phyloP scores from a whole-genome alignment of 2,329 filamentous ascomycete genomes.

The Westerdykella sp. region DNA sequence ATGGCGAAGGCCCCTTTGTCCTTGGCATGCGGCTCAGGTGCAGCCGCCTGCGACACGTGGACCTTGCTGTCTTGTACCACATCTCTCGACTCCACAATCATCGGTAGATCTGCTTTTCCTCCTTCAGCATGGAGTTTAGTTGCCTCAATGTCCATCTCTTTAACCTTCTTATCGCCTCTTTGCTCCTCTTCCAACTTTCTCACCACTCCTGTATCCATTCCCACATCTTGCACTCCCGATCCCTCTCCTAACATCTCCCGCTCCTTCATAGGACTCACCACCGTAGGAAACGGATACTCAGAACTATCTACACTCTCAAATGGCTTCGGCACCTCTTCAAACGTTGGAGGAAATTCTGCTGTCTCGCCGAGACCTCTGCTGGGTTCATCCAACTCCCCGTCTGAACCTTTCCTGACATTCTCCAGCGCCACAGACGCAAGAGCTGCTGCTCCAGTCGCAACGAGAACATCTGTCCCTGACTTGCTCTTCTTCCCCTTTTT shows the following conservation, averaged over 20 bases:
- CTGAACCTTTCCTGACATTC: neutral
- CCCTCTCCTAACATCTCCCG: constrained; percentile 33
- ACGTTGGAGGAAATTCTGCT: constrained; percentile 9
- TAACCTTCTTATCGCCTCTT: constrained; percentile 1
- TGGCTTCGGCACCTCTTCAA: constrained; percentile 12
- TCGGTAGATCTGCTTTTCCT: constrained; percentile 2
- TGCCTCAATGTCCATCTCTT: constrained; percentile 3
- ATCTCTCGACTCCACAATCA: constrained; percentile 1
- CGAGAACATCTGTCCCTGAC: constrained; percentile 1
- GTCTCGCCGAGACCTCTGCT: constrained; percentile 2
- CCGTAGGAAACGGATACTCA: constrained; percentile 26
- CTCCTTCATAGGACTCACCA: constrained; percentile 9
- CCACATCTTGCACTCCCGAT: constrained; percentile 31
- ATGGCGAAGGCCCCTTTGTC: constrained; percentile 1
- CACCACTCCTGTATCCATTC: constrained; percentile 22
- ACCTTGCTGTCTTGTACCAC: constrained; percentile 6
- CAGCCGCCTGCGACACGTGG: constrained; percentile 11
- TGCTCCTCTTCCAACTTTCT: constrained; percentile 4
- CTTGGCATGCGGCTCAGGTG: constrained; percentile 12
- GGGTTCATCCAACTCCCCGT: constrained; percentile 3
- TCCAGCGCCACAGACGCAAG: constrained; percentile 5
- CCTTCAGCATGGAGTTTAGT: constrained; percentile 8
- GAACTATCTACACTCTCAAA: constrained; percentile 7
- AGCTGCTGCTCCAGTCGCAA: constrained; percentile 10
- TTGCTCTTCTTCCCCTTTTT: constrained; percentile 37